Evolutionary conservation across 257 asterid genomes (phyloP), one percentile per base, ranked within the genome.

Genomic region (Forsythia viridissima): DNA sequence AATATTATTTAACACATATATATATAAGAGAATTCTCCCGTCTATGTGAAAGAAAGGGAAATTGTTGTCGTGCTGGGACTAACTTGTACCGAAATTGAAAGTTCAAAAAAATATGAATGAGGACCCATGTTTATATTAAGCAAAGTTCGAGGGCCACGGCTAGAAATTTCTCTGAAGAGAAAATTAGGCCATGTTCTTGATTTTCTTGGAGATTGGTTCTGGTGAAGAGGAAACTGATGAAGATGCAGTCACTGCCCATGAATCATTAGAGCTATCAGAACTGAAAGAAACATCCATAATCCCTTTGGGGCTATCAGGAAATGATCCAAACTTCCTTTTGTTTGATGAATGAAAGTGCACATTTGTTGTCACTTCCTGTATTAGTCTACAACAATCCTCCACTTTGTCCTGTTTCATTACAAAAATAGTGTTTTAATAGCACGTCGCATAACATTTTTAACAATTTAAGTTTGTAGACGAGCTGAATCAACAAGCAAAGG

Each of bases 261-360:
- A 88, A 41, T 87, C 92, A 72, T 77, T 74, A 42, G 92, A 85
- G 81, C 77, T 82, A 13, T 84, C 92, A 42, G 88, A 86, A 83
- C 93, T 88, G 84, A 88, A 88, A 78, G 93, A 85, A 63, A 86
- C 66, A 63, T 90, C 93, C 87, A 87, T 80, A 16, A 92, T 92
- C 46, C 92, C 98, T 85, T 81, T 92, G 38, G 97, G 96, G 83
- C 97, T 94, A 21, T 81, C 91, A 6, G 92, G 93, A 52, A 81
- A 20, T 48, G 88, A 68, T 71, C 93, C 88, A 68, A 83, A 70
- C 84, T 87, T 91, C 7, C 97, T 85, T 79, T 91, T 93, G 81
- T 76, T 86, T 20, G 83, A 71, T 51, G 88, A 84, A 43, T 76
- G 46, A 30, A 83, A 85, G 40, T 78, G 71, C 5, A 67, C 67